Base-by-base conservation (phyloP, 2,329 filamentous ascomycete genomes). In the Claviceps lovelessii region DNA sequence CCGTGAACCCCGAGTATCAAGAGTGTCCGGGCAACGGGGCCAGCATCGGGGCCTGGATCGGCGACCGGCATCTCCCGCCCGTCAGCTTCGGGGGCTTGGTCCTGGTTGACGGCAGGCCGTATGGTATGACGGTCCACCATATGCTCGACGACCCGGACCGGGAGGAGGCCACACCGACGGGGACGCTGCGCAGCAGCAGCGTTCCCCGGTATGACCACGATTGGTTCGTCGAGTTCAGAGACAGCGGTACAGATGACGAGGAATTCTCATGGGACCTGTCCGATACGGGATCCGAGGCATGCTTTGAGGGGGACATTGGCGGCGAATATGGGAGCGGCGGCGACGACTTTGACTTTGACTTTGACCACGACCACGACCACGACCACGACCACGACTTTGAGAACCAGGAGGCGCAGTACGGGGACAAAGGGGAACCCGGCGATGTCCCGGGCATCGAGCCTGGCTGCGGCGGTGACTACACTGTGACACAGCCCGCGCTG, bases 81-180 rank as follows among this genome's bases (percentile, higher is more conserved):
- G 91, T 95, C 3, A 94, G 89, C 37, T 90, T 95, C 61, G 91
- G 91, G 13, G 91, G 91, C 9, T 77, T 95, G 4, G 82, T 97
- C 45, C 73, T 93, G 37, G 82, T 97, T 1, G 90, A 97, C 64
- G 83, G 86, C 54, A 83, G 86, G 66, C 81, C 88, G 0, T 93
- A 90, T 63, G 91, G 91, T 13, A 93, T 97, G 88, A 96, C 89
- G 28, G 91, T 97, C 0, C 91, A 97, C 64, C 91, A 97, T 68
- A 91, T 97, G 83, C 80, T 97, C 2, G 91, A 96, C 73, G 79
- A 83, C 55, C 80, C 79, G 1, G 78, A 79, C 4, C 68, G 70
- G 23, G 23, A 23, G 23, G 23, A 75, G 10, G 71, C 71, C 41
- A 62, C 60, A 1, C 59, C 60, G 10, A 57, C 55, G 29, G 60